phyloP scores from a whole-genome alignment of 1,139 yeast species.

The Pneumocystis sp. region DNA sequence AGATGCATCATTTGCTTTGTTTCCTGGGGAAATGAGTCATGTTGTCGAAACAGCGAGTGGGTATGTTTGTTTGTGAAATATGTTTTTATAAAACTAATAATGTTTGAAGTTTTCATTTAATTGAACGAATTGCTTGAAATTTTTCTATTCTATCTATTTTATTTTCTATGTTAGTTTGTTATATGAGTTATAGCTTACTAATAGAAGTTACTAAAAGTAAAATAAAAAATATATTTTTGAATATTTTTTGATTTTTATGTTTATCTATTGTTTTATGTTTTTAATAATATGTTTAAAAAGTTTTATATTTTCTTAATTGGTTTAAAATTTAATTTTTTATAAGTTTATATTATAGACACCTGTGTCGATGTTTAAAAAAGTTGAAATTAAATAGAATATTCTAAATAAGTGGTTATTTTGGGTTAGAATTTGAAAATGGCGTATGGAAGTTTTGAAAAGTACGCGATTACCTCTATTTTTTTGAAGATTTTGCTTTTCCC shows the following conservation, averaged over 20 bases:
- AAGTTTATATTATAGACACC: not conserved
- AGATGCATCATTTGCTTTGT: constrained; percentile 64
- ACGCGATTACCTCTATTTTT: constrained; percentile 18
- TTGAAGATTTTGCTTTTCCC: constrained; percentile 37
- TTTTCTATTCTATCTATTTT: not conserved
- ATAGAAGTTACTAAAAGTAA: not conserved
- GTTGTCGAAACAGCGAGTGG: constrained; percentile 86
- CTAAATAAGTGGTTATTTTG: not conserved
- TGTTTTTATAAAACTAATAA: not conserved
- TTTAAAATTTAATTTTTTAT: no score
- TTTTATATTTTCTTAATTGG: no score
- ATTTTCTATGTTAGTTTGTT: not conserved
- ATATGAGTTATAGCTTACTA: not conserved
- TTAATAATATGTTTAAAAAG: no score
- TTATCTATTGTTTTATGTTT: no score
- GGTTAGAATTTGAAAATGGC: not conserved
- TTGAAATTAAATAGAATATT: not conserved
- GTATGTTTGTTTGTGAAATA: not conserved
- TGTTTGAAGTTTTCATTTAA: not conserved
- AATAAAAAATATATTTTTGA: not conserved
- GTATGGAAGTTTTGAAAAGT: not conserved
- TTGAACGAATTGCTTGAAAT: not conserved
- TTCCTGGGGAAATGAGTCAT: constrained; percentile 71
- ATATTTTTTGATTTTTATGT: not conserved
- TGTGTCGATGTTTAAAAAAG: not conserved